Evolutionary conservation across 805 yeast species (phyloP), one percentile per base, ranked within the genome.

Genomic region (Zygosaccharomyces pseudorouxii): DNA sequence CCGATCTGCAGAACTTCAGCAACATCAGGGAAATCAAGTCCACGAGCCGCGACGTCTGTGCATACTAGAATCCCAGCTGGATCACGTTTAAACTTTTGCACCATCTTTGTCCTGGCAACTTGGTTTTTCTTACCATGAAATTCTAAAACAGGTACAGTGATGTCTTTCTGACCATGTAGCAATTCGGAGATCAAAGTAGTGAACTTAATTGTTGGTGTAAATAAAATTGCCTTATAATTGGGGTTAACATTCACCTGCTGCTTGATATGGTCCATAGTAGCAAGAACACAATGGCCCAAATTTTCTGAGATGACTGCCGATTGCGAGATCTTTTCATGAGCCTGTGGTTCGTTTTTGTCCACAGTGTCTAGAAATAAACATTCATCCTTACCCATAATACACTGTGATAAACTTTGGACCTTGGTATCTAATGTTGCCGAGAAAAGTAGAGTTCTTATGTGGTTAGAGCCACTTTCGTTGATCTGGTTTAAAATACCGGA

Each of bases 31-130:
- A 92, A 87, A 72, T 92, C 97, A 84, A 92, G 82, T 57, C 98
- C 98, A 71, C 98, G 81, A 11, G 97, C 97, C 52, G 90, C 95
- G 50, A 92, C 97, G 69, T 89, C 96, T 5, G 97, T 86, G 48
- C 92, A 83, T 47, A 92, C 79, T 49, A 92, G 74, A 39, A 90
- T 63, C 48, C 88, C 86, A 8, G 58, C 50, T 22, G 63, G 58
- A 12, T 73, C 57, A 47, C 60, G 63, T 55, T 82, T 77, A 72
- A 83, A 86, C 30, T 62, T 60, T 44, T 72, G 73, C 31, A 86
- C 80, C 22, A 80, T 67, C 52, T 72, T 70, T 53, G 83, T 85
- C 64, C 98, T 82, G 40, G 72, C 75, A 22, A 73, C 71, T 69
- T 88, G 96, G 25, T 84, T 66, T 65, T 86, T 69, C 60, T 83